Base-by-base conservation (phyloP, 768 basidiomycete species). In the Suillus variegatus region DNA sequence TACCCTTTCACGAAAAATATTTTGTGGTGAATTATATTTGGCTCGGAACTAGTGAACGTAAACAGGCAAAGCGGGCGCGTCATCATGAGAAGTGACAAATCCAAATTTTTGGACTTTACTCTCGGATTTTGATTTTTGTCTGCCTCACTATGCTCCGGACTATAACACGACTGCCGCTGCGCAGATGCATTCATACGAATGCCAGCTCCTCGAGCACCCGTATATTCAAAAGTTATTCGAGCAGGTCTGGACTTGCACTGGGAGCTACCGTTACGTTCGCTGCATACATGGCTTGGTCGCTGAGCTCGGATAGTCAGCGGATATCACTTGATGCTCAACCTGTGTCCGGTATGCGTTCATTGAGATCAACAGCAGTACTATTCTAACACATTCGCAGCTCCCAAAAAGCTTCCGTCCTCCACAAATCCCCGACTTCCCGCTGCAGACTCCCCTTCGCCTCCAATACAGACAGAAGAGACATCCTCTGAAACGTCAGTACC, bases 181-280 rank as follows among this genome's bases (percentile, higher is more conserved):
- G 83, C 65, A 79, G 86, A 72, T 80, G 81, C 62, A 52, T 89
- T 20, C 85, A 88, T 69, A 86, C 88, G 25, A 72, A 73, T 49
- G 69, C 67, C 61, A 63, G 72, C 7, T 60, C 68, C 16, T 71
- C 73, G 43, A 76, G 62, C 63, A 9, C 72, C 66, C 47, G 62
- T 58, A 51, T 25, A 38, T 70, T 73, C 67, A 6, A 68, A 55
- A 74, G 72, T 62, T 56, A 77, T 78, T 65, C 41, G 77, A 65
- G 66, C 56, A 72, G 69, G 38, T 64, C 74, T 13, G 68, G 72
- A 64, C 69, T 81, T 65, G 77, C 77, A 28, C 69, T 86, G 1
- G 84, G 82, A 35, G 82, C 77, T 63, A 84, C 86, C 22, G 78
- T 76, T 2, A 79, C 81, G 4, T 73, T 81, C 28, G 80, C 81